Base-by-base conservation (phyloP, 176 grass and related monocot genomes). In the Oryza rufipogon region DNA sequence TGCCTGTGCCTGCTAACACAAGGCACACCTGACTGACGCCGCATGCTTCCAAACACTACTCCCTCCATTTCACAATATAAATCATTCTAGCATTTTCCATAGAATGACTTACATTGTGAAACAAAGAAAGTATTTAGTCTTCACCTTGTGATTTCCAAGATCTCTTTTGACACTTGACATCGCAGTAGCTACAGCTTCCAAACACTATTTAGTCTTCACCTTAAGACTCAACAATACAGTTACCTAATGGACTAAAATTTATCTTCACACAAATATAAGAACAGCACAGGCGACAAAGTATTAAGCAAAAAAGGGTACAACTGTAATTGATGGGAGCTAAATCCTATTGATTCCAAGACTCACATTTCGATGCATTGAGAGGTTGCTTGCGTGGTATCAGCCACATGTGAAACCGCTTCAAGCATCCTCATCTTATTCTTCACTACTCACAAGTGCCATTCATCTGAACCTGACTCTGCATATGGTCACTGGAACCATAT, bases 381-480 rank as follows among this genome's bases (percentile, higher is more conserved):
- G 74, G 84, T 54, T 74, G 45, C 46, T 41, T 11, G 49, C 15
- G 3, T 32, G 11, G 44, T 33, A 26, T 66, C 30, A 66, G 34
- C 77, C 77, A 80, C 42, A 66, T 70, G 65, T 41, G 39, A 41
- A 60, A 69, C 81, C 28, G 26, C 38, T 73, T 32, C 56, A 66
- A 51, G 34, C 66, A 45, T 71, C 72, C 54, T 56, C 73, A 15
- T 26, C 80, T 74, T 90, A 82, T 90, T 86, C 60, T 47, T 72
- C 67, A 22, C 41, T 86, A 47, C 46, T 72, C 67, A 30, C 41
- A 47, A 68, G 45, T 67, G 83, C 46, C 33, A 67, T 82, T n/a
- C 66, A 56, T 66, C 66, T 34, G 5, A 45, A 71, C 20, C 30
- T 13, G 12, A 42, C 66, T 58, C 45, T 20, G 34, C 73, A 65